phyloP scores from a whole-genome alignment of 1,284 basidiomycete species.

The Fomitopsis palustris region DNA sequence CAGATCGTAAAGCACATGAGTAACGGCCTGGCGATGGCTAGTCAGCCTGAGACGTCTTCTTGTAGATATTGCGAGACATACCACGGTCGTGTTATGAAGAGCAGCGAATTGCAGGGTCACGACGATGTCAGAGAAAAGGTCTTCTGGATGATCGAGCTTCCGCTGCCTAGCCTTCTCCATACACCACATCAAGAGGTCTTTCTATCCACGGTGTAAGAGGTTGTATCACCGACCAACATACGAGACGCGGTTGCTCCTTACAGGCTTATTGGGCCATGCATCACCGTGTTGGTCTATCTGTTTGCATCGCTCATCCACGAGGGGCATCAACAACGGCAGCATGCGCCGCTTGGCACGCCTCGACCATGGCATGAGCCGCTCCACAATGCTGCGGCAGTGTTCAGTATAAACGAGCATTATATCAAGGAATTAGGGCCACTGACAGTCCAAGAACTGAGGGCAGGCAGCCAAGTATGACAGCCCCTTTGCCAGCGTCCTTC shows the following conservation, averaged over 20 bases:
- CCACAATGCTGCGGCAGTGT: constrained; percentile 7
- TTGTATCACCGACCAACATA: background rate
- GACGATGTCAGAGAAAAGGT: constrained; percentile 17
- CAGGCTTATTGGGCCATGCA: constrained; percentile 21
- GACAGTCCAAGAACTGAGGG: constrained; percentile 23
- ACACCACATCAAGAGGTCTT: constrained; percentile 23
- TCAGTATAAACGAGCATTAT: background rate
- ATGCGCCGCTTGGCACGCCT: background rate
- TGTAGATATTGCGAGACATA: constrained; percentile 5
- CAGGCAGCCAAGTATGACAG: constrained; percentile 28
- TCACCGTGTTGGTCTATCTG: constrained; percentile 12
- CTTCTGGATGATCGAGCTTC: constrained; percentile 5
- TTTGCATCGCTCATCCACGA: constrained; percentile 16
- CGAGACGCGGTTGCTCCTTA: constrained; percentile 3
- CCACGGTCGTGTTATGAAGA: constrained; percentile 29
- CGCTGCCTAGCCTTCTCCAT: constrained; percentile 21
- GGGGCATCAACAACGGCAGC: constrained; percentile 8
- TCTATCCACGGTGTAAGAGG: constrained; percentile 9
- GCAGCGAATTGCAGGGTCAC: constrained; percentile 29
- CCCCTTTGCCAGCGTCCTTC: too few relatives aligned
- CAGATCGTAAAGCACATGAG: constrained; percentile 36
- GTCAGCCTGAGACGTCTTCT: background rate
- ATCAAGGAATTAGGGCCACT: constrained; percentile 8
- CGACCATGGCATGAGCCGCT: constrained; percentile 12
- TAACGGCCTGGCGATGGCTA: constrained; percentile 27